A percentile compares a stretch with the other conserved stretches of the same genome.
phyloP scores from a whole-genome alignment of 164 flowering plant genomes.

The Protea cynaroides region DNA sequence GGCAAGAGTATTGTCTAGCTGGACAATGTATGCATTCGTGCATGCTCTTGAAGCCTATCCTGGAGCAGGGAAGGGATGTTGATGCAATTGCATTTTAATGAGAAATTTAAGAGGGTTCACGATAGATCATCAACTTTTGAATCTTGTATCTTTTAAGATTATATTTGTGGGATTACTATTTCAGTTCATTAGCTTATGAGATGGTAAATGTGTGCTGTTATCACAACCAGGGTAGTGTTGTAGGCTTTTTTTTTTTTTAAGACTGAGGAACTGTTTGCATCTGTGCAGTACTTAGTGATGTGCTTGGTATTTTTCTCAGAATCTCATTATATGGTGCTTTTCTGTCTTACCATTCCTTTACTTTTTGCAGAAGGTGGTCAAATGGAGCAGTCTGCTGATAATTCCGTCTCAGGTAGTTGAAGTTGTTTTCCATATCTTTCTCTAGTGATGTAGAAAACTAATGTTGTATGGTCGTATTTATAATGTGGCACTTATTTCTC shows the following conservation, averaged over 20 bases:
- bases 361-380: slow-evolving; percentile 15
- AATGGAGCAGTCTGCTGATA: slow-evolving; percentile 34
- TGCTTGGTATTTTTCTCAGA: neutral
- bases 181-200: neutral
- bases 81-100: neutral
- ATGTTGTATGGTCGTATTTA: neutral
- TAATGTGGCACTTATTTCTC: neutral
- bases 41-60: neutral
- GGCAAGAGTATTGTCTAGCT: too few species aligned
- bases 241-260: too few species aligned
- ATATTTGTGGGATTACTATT: neutral
- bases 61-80: neutral
- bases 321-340: neutral
- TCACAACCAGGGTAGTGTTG: too few species aligned
- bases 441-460: neutral
- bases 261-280: too few species aligned
- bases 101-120: neutral
- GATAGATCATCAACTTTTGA: neutral
- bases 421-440: neutral
- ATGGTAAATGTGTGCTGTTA: too few species aligned
- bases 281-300: too few species aligned
- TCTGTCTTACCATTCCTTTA: neutral
- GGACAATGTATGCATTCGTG: too few species aligned
- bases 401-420: slow-evolving; percentile 24
- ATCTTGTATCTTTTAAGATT: too few species aligned